Conservation (phyloP, 2,329 filamentous ascomycete genomes). For the Sporothrix brasiliensis region DNA sequence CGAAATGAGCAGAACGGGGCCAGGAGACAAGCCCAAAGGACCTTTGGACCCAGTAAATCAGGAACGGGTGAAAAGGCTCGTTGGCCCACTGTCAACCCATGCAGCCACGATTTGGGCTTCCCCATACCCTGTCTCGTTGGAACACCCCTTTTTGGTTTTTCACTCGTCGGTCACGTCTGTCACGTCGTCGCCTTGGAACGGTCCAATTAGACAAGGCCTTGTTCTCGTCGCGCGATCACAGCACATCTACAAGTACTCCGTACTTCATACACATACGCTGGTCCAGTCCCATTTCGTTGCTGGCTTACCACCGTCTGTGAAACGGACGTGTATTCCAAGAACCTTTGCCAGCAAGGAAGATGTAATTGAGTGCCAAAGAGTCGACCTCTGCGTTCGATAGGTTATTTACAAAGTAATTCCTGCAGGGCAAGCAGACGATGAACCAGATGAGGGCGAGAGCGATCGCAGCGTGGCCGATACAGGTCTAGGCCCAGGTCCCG, state of each 20-base stretch:
- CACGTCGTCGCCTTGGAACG: too few species aligned
- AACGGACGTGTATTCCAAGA: constrained; percentile 2
- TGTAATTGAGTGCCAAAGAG: not conserved
- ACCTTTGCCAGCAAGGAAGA: too few species aligned
- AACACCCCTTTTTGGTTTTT: not conserved
- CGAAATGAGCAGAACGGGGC: constrained; percentile 35
- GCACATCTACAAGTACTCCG: not conserved
- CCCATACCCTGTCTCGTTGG: not conserved
- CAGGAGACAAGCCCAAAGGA: constrained; percentile 8
- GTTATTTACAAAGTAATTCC: not conserved
- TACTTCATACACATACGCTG: too few species aligned
- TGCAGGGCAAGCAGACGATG: constrained; percentile 1
- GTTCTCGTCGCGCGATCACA: constrained; percentile 7
- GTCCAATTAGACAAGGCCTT: constrained; percentile 25
- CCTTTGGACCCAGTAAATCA: not conserved
- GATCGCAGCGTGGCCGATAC: constrained; percentile 1
- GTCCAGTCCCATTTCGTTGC: not conserved
- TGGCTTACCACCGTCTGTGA: constrained; percentile 14
- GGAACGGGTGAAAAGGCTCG: not conserved
- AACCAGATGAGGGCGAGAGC: constrained; percentile 14
- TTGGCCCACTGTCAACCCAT: not conserved
- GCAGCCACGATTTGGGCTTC: not conserved
- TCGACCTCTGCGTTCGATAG: not conserved
- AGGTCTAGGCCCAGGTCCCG: constrained; percentile 8
- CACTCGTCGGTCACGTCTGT: too few species aligned